Evolutionary conservation across 805 yeast genomes (phyloP).

Genomic region (Saturnispora saitoi): DNA sequence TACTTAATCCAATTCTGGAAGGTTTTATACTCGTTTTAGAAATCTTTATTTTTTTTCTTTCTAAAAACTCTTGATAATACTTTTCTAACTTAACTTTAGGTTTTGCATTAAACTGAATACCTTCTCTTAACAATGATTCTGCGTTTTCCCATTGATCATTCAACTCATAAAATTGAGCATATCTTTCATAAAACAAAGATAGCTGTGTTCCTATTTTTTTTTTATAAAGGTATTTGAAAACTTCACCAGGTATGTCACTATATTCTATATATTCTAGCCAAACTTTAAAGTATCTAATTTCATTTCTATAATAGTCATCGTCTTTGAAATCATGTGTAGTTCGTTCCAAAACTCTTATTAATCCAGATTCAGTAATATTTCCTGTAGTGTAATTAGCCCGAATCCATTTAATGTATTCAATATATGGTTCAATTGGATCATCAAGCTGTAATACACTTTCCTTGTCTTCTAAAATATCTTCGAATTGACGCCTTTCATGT

Average conservation of each 20-base stretch:
- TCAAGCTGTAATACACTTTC: slow-evolving; percentile 50
- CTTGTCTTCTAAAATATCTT: slow-evolving; percentile 34
- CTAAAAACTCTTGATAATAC: slow-evolving; percentile 37
- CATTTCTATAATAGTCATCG: slow-evolving; percentile 62
- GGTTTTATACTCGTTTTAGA: neutral
- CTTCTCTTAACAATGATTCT: slow-evolving; percentile 46
- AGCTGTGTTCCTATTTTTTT: slow-evolving; percentile 61
- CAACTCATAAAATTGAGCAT: slow-evolving; percentile 55
- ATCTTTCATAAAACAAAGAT: slow-evolving; percentile 71
- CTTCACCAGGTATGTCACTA: slow-evolving; percentile 60
- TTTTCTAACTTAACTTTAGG: slow-evolving; percentile 45
- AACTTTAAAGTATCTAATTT: slow-evolving; percentile 66
- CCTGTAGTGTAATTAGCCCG: slow-evolving; percentile 55
- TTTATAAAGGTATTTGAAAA: slow-evolving; percentile 61
- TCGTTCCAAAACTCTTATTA: slow-evolving; percentile 56
- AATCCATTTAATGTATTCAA: slow-evolving; percentile 74
- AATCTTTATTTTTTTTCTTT: slow-evolving; percentile 27
- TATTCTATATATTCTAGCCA: slow-evolving; percentile 75
- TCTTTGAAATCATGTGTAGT: slow-evolving; percentile 66
- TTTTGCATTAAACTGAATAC: slow-evolving; percentile 53
- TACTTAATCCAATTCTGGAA: slow-evolving; percentile 8
- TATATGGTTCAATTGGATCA: slow-evolving; percentile 72
- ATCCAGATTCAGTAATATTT: slow-evolving; percentile 51
- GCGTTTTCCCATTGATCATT: slow-evolving; percentile 46
- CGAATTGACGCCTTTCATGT: slow-evolving; percentile 39